Conservation (phyloP, 2,329 filamentous ascomycete species). For the Ceratocystis smalleyi region DNA sequence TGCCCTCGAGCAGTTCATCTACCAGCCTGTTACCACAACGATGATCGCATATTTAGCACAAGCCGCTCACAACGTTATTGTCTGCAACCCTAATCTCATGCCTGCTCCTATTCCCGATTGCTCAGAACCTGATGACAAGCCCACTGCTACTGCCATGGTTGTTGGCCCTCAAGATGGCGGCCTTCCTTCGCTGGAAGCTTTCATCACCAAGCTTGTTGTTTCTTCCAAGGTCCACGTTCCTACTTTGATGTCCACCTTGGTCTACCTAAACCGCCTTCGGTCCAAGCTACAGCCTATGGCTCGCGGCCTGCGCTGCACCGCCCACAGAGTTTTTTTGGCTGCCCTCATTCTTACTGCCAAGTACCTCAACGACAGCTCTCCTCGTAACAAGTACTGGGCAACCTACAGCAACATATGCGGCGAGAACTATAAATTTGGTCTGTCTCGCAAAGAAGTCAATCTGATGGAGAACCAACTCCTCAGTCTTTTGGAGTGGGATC, state of each 20-base stretch:
- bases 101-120: slow-evolving; percentile 24
- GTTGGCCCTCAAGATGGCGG: slow-evolving; percentile 33
- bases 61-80: slow-evolving; percentile 63
- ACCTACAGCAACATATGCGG: slow-evolving; percentile 71
- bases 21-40: slow-evolving; percentile 53
- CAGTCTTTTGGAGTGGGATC: slow-evolving; percentile 86
- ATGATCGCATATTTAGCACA: slow-evolving; percentile 67
- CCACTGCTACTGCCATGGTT: slow-evolving; percentile 35
- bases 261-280: slow-evolving; percentile 78
- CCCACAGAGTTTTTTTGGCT: slow-evolving; percentile 93
- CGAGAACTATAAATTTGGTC: slow-evolving; percentile 56
- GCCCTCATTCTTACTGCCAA: slow-evolving; percentile 77
- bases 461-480: slow-evolving; percentile 98
- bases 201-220: slow-evolving; percentile 81
- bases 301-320: slow-evolving; percentile 90
- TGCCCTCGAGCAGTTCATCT: slow-evolving; percentile 68
- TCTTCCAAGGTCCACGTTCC: slow-evolving; percentile 94
- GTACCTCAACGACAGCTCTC: slow-evolving; percentile 95
- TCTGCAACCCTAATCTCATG: slow-evolving; percentile 52
- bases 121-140: slow-evolving; percentile 28
- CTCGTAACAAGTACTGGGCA: slow-evolving; percentile 99
- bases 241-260: slow-evolving; percentile 89
- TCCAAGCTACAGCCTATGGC: slow-evolving; percentile 79
- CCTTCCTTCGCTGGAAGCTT: slow-evolving; percentile 71
- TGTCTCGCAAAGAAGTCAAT: slow-evolving; percentile 91